phyloP scores from a whole-genome alignment of 345 rosid genomes.

The Noccaea caerulescens region DNA sequence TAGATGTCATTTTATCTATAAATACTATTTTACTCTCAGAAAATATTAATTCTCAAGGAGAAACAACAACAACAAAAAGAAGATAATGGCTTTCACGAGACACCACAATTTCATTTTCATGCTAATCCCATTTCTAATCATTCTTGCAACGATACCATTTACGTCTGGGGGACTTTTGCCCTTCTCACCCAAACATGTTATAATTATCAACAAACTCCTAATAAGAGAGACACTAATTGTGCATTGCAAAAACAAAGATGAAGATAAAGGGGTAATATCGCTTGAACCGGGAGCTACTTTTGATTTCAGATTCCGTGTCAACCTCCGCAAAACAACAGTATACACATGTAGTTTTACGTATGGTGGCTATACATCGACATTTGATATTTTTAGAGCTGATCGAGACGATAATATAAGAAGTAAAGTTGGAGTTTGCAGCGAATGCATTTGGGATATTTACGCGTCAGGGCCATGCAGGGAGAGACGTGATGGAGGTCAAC shows the following conservation, averaged over 20 bases:
- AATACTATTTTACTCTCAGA: neutral
- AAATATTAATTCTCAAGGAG: neutral
- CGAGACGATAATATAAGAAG: slow-evolving; percentile 1
- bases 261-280: neutral
- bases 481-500: slow-evolving; percentile 13
- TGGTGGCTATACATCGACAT: neutral
- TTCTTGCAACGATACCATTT: neutral
- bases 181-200: slow-evolving; percentile 10
- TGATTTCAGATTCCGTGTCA: slow-evolving; percentile 18
- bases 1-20: neutral
- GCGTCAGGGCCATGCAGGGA: slow-evolving; percentile 1
- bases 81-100: neutral
- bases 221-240: neutral
- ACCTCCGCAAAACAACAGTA: neutral
- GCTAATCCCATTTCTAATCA: neutral
- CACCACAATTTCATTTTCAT: neutral
- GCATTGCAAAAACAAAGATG: neutral
- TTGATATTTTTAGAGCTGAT: slow-evolving; percentile 20
- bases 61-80: neutral
- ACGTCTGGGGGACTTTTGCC: neutral
- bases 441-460: slow-evolving; percentile 3
- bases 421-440: neutral
- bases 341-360: slow-evolving; percentile 2
- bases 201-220: neutral
- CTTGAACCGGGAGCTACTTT: neutral